Evolutionary conservation across 768 basidiomycete species (phyloP), one percentile per base, ranked within the genome.

Genomic region (Leccinum broughii): DNA sequence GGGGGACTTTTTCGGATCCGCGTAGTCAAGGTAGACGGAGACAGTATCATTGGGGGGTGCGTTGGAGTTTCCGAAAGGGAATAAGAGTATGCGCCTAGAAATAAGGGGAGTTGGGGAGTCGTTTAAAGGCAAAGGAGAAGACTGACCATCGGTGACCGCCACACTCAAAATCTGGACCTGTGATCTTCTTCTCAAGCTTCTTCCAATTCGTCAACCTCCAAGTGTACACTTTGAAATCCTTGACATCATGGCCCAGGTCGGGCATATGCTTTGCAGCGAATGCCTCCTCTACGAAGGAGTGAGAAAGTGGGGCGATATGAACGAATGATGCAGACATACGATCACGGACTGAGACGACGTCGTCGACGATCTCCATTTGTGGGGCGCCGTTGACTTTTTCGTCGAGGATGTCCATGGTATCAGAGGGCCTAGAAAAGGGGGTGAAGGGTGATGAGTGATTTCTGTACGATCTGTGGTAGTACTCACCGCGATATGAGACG

Each of bases 31-130:
- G 77, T 99, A 99, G 14, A 98, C 95, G 0, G 97, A 98, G 20
- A 98, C 96, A 60, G 97, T 98, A 73, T 99, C 97, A 71, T 98
- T 98, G 58, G 97, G 95, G 53, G 96, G 96, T 24, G 96, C 95
- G 71, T 98, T 98, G 14, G 95, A 97, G 72, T 99, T 98, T 63
- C 97, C 97, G 69, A 97, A 95, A 3, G 97, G 97, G 72, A 98
- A 99, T 24, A 99, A 84, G 57, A 99, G 84, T 75, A 98, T 96
- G 54, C 96, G 92, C 97, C 96, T 98, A 71, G n/a, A 44, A 39
- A 57, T 37, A 54, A n/a, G 17, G 56, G 14, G 32, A 37, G 57
- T 49, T 61, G 32, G 48, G 14, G 13, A 39, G 2, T 26, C 37
- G n/a, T 28, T 26, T 2, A 20, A n/a, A 52, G 50, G 52, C 24